Evolutionary conservation across 2,329 filamentous ascomycete species (phyloP), one percentile per base, ranked within the genome.

Genomic region (Akanthomyces uredinophilus): DNA sequence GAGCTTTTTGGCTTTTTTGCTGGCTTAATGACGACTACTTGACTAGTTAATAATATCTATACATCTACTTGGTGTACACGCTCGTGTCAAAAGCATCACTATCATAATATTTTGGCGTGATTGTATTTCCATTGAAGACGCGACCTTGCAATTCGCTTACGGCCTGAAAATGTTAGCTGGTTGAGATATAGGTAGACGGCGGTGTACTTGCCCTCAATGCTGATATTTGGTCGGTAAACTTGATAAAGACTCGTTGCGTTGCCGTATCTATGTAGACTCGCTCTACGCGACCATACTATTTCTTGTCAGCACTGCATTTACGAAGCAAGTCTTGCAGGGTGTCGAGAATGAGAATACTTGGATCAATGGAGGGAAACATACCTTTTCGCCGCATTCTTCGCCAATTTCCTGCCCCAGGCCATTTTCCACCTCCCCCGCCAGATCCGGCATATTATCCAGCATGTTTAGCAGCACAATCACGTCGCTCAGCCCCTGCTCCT

Each of bases 401-500:
- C 95, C 95, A 74, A 99, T 97, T 73, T 97, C 93, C 77, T 98
- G 94, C 68, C 94, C 88, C 56, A 99, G 78, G 0, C 86, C 86
- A 16, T 83, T 82, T 63, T 87, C 84, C 54, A 96, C 85, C 73
- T 97, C 94, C n/a, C 80, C 81, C 62, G 88, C 84, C 50, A 96
- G 77, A 71, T 96, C 80, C 2, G 78, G 83, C 80, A 98, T 87
- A 6, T 89, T 90, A 65, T 95, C 87, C 1, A 98, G 83, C 90
- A 98, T 97, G 55, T 91, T 88, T 59, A 84, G 83, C 20, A 97
- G 77, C 51, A 96, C 87, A 56, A 98, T 84, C 20, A 98, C 94
- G 65, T 90, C 85, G 64, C 88, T 92, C 84, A 94, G 92, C 61
- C 81, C 74, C 20, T 90, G 89, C 70, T 90, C 89, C 66, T 84